phyloP scores from a whole-genome alignment of 2,329 filamentous ascomycete species.

The Fusarium sp. region DNA sequence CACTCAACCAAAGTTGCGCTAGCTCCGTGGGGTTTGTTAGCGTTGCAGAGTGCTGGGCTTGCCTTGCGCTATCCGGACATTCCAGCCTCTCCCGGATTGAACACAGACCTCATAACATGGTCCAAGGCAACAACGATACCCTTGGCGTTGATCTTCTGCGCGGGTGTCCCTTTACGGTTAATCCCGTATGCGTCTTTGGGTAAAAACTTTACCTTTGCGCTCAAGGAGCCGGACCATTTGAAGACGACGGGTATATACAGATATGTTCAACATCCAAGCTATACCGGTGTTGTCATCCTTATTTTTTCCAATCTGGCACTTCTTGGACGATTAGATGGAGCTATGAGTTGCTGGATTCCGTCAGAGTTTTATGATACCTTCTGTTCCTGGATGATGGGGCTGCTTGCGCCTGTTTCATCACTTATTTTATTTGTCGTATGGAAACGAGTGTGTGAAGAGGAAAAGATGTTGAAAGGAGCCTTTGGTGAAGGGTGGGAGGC shows the following conservation, averaged over 20 bases:
- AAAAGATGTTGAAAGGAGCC: slow-evolving; percentile 58
- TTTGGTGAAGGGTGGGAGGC: slow-evolving; percentile 62
- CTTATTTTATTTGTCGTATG: slow-evolving; percentile 42
- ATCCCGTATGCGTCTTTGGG: slow-evolving; percentile 59
- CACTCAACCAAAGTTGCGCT: slow-evolving; percentile 38
- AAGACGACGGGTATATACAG: slow-evolving; percentile 60
- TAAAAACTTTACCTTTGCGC: slow-evolving; percentile 63
- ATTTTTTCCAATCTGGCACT: slow-evolving; percentile 48
- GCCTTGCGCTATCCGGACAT: slow-evolving; percentile 28
- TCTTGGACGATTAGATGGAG: slow-evolving; percentile 53
- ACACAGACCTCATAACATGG: slow-evolving; percentile 51
- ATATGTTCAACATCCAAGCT: slow-evolving; percentile 65
- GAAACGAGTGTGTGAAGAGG: slow-evolving; percentile 59
- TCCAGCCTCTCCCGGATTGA: slow-evolving; percentile 44
- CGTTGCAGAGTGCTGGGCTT: slow-evolving; percentile 39
- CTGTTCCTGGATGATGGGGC: slow-evolving; percentile 8
- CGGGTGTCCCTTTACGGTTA: slow-evolving; percentile 49
- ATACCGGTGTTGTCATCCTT: slow-evolving; percentile 56
- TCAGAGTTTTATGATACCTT: slow-evolving; percentile 24
- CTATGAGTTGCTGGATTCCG: slow-evolving; percentile 54
- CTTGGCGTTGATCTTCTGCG: slow-evolving; percentile 48
- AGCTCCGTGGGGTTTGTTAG: slow-evolving; percentile 40
- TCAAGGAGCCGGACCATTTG: slow-evolving; percentile 58
- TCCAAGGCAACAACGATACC: slow-evolving; percentile 51
- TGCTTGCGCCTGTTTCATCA: background rate